Percentiles rank a stretch among this genome's conserved stretches.
phyloP scores from a whole-genome alignment of 1,284 basidiomycete species.

The Thelephora terrestris region DNA sequence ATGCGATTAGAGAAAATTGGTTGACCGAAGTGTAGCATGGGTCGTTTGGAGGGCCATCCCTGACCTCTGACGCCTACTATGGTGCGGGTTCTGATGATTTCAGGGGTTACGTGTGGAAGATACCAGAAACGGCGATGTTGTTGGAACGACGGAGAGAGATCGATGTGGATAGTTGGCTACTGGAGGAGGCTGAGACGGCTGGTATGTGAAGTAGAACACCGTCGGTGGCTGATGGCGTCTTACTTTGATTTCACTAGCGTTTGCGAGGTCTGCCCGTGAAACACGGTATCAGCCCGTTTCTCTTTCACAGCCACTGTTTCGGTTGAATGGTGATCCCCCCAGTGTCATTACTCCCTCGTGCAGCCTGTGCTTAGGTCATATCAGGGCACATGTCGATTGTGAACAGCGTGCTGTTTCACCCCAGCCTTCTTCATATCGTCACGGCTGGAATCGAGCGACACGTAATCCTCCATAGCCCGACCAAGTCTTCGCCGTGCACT shows the following conservation, averaged over 20 bases:
- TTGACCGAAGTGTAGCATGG: slow-evolving; percentile 43
- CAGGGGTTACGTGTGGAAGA: slow-evolving; percentile 67
- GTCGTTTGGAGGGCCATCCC: slow-evolving; percentile 52
- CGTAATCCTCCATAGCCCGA: slow-evolving; percentile 60
- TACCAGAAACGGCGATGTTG: slow-evolving; percentile 42
- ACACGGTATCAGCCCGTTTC: slow-evolving; percentile 43
- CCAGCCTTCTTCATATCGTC: slow-evolving; percentile 50
- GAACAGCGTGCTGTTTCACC: slow-evolving; percentile 64
- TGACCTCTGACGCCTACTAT: slow-evolving; percentile 49
- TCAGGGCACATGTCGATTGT: slow-evolving; percentile 66
- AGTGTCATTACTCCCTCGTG: background rate
- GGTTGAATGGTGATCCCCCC: slow-evolving; percentile 40
- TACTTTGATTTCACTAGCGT: slow-evolving; percentile 28
- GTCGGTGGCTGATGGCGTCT: background rate
- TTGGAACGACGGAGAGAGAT: slow-evolving; percentile 33
- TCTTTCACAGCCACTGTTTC: slow-evolving; percentile 44
- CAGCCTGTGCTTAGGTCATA: background rate
- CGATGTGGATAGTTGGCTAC: slow-evolving; percentile 32
- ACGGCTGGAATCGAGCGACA: slow-evolving; percentile 65
- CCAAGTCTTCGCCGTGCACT: slow-evolving; percentile 37
- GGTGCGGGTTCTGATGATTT: slow-evolving; percentile 75
- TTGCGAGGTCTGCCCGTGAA: slow-evolving; percentile 27
- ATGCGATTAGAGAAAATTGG: background rate
- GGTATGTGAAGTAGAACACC: slow-evolving; percentile 23
- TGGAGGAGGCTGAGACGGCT: slow-evolving; percentile 20